phyloP scores from a whole-genome alignment of 2,329 filamentous ascomycete species.

The Elsinoe batatas region DNA sequence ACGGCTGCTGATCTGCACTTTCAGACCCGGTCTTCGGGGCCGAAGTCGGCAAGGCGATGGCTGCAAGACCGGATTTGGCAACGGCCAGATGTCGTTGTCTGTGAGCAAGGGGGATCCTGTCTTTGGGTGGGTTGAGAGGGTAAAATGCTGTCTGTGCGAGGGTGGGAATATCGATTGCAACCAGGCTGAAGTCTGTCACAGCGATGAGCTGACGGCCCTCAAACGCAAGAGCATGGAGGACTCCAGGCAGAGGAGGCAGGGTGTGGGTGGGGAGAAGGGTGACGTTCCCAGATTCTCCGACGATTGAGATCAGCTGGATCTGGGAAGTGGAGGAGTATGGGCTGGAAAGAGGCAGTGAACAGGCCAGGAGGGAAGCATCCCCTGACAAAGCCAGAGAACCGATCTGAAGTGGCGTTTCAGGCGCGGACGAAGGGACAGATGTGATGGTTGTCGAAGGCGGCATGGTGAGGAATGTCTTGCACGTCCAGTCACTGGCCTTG shows the following conservation, averaged over 20 bases:
- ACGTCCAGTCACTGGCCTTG: constrained; percentile 55
- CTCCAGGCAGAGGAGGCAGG: constrained; percentile 37
- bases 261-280: constrained; percentile 51
- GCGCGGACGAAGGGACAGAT: background rate
- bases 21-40: background rate
- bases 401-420: constrained; percentile 25
- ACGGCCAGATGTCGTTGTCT: constrained; percentile 36
- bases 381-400: constrained; percentile 69
- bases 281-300: constrained; percentile 23
- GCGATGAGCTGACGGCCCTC: constrained; percentile 65
- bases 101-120: constrained; percentile 56
- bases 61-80: background rate
- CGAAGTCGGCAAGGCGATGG: background rate
- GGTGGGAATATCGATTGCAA: constrained; percentile 75
- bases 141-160: constrained; percentile 63
- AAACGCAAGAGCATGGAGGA: constrained; percentile 57
- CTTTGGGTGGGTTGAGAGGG: constrained; percentile 38
- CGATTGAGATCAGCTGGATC: constrained; percentile 65
- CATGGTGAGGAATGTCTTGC: constrained; percentile 46
- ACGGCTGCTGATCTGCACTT: constrained; percentile 9
- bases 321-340: constrained; percentile 43
- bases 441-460: background rate
- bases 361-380: constrained; percentile 76
- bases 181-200: constrained; percentile 60
- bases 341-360: constrained; percentile 50